Conservation (phyloP, 108 stramenopile genomes). For the Pseudonitzschia multistriata region DNA sequence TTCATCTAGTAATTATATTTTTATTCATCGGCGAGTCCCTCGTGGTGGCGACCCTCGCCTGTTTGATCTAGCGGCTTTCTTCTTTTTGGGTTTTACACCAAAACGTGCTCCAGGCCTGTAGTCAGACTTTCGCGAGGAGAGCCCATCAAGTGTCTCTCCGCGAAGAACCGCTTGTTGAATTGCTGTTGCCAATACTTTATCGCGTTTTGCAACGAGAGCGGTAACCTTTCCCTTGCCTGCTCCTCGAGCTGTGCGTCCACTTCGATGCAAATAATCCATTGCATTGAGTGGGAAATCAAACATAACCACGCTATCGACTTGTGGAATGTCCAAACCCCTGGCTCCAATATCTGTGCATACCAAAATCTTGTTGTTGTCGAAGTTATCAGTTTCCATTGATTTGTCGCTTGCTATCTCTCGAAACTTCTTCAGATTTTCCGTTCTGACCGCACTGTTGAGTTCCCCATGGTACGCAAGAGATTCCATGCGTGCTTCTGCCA, state of each 20-base stretch:
- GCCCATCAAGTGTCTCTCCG: conserved; percentile 80
- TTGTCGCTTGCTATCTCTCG: conserved; percentile 41
- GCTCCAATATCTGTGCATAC: conserved; percentile 91
- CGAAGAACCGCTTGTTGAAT: conserved; percentile 76
- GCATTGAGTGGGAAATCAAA: conserved; percentile 92
- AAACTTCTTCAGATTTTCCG: conserved; percentile 55
- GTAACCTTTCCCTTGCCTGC: conserved; percentile 76
- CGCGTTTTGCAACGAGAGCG: conserved; percentile 82
- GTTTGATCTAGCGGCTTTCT: conserved; percentile 7
- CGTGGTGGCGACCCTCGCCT: background rate
- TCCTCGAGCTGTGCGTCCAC: conserved; percentile 87
- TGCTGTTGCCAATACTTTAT: conserved; percentile 81
- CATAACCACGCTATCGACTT: conserved; percentile 88
- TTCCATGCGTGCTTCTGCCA: conserved; percentile 68
- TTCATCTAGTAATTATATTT: too few species aligned
- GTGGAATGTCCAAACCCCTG: conserved; percentile 86
- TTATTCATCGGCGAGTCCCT: conserved; percentile 1
- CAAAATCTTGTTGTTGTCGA: conserved; percentile 40
- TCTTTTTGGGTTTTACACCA: conserved; percentile 21
- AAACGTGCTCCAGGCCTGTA: conserved; percentile 60
- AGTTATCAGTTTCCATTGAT: conserved; percentile 14
- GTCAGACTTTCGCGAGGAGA: conserved; percentile 80
- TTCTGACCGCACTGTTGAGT: conserved; percentile 55
- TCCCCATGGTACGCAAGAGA: conserved; percentile 81
- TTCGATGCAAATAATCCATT: conserved; percentile 87